These are phyloP conservation scores for Paradendryphiella salina DNA, from an alignment of 2,329 filamentous ascomycete species.

Conservation along the genomic window DNA sequence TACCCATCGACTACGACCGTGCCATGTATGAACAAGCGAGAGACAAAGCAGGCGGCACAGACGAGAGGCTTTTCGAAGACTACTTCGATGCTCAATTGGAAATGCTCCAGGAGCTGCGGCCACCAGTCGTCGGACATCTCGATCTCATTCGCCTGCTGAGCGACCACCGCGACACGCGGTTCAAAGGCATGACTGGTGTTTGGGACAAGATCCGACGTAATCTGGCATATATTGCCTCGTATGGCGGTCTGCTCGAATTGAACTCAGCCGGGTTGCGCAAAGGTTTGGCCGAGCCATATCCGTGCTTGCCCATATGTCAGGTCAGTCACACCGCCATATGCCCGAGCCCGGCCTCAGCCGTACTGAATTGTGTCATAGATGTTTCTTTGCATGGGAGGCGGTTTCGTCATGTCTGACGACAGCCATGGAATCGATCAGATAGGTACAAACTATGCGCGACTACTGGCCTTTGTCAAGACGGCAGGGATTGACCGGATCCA, in stretches of 20 bases:
- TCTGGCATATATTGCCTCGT: slow-evolving; percentile 67
- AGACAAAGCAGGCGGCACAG: slow-evolving; percentile 58
- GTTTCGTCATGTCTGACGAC: slow-evolving; percentile 91
- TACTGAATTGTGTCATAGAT: slow-evolving; percentile 54
- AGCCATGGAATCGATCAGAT: slow-evolving; percentile 88
- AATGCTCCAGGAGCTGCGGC: slow-evolving; percentile 74
- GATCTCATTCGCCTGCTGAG: slow-evolving; percentile 86
- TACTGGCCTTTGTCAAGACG: slow-evolving; percentile 69
- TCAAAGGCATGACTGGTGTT: slow-evolving; percentile 63
- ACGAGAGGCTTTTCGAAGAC: slow-evolving; percentile 68
- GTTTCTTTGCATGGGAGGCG: slow-evolving; percentile 72
- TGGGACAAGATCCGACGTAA: slow-evolving; percentile 79
- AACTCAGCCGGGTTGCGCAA: slow-evolving; percentile 88
- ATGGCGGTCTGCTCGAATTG: slow-evolving; percentile 84
- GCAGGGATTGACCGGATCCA: slow-evolving; percentile 65
- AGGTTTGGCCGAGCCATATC: slow-evolving; percentile 89
- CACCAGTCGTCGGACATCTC: slow-evolving; percentile 87
- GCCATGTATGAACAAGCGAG: slow-evolving; percentile 68
- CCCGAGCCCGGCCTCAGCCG: slow-evolving; percentile 4
- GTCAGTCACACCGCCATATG: slow-evolving; percentile 53
- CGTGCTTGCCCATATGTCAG: slow-evolving; percentile 74
- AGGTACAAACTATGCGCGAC: slow-evolving; percentile 76
- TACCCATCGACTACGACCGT: slow-evolving; percentile 86
- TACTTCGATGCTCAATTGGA: slow-evolving; percentile 88
- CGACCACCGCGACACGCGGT: slow-evolving; percentile 65